These are phyloP conservation scores for Dryas integrifolia DNA, from an alignment of 331 rosid species.

Conservation along the genomic window DNA sequence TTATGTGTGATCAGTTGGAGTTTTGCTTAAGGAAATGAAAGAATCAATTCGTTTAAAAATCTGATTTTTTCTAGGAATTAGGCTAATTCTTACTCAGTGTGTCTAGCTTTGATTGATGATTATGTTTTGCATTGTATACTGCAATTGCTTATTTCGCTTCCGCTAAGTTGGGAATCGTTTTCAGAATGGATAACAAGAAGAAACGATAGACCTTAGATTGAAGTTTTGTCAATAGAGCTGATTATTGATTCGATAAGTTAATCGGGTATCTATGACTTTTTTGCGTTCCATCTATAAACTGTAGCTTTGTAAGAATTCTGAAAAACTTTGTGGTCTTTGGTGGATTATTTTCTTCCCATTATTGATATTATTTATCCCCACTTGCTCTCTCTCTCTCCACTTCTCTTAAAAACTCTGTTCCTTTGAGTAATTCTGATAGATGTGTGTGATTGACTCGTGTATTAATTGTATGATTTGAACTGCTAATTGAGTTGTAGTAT, in stretches of 20 bases:
- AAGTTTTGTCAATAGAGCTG: neutral
- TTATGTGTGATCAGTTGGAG: slow-evolving; percentile 1
- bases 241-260: neutral
- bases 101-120: neutral
- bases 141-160: neutral
- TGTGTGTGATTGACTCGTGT: neutral
- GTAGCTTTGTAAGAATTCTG: neutral
- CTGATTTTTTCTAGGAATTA: neutral
- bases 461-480: neutral
- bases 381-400: neutral
- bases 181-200: neutral
- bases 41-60: neutral
- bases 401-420: neutral
- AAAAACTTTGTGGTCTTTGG: neutral
- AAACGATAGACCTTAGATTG: neutral
- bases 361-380: neutral
- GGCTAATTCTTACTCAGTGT: neutral
- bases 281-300: neutral
- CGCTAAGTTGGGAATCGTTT: neutral
- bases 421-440: neutral
- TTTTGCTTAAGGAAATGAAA: neutral
- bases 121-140: neutral
- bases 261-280: neutral
- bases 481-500: neutral
- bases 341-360: neutral